Evolutionary conservation across 495 filamentous ascomycete genomes (phyloP).

Genomic region (Echria macrotheca): DNA sequence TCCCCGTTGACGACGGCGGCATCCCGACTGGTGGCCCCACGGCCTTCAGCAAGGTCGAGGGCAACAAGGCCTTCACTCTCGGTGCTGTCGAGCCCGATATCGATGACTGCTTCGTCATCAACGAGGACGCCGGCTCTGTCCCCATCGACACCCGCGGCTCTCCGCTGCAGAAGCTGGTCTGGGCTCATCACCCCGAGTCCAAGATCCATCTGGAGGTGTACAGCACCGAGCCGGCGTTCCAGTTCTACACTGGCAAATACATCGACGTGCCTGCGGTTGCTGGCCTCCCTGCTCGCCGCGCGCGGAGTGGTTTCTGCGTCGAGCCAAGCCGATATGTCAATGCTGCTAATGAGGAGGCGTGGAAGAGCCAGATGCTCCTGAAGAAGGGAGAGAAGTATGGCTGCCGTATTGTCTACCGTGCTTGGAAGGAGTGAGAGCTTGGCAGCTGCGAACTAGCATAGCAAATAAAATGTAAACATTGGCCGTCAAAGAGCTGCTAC

Average conservation of each 20-base stretch:
- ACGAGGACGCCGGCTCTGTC: conserved; percentile 52
- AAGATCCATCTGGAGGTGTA: conserved; percentile 75
- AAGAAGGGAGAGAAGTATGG: conserved; percentile 79
- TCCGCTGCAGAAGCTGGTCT: conserved; percentile 59
- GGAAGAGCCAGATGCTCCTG: conserved; percentile 69
- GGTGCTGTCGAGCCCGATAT: conserved; percentile 62
- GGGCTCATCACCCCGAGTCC: conserved; percentile 62
- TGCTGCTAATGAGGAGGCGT: conserved; percentile 72
- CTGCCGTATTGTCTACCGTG: conserved; percentile 69
- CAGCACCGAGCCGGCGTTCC: conserved; percentile 92
- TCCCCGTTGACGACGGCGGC: conserved; percentile 63
- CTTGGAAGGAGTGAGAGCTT: conserved; percentile 57
- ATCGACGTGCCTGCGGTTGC: conserved; percentile 70
- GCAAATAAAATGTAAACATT: too few species aligned
- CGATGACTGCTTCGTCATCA: conserved; percentile 86
- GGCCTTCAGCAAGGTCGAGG: conserved; percentile 55
- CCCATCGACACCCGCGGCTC: conserved; percentile 69
- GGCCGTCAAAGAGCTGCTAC: too few species aligned
- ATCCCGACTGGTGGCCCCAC: conserved; percentile 60
- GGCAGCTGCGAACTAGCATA: too few species aligned
- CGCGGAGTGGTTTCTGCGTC: conserved; percentile 76
- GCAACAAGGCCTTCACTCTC: conserved; percentile 63
- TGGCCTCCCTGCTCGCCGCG: conserved; percentile 54
- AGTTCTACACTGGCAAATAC: conserved; percentile 87
- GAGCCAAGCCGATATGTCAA: conserved; percentile 90